These are phyloP conservation scores for Phaeosphaeriaceae sp. DNA, from an alignment of 2,329 filamentous ascomycete species.

Conservation along the genomic window DNA sequence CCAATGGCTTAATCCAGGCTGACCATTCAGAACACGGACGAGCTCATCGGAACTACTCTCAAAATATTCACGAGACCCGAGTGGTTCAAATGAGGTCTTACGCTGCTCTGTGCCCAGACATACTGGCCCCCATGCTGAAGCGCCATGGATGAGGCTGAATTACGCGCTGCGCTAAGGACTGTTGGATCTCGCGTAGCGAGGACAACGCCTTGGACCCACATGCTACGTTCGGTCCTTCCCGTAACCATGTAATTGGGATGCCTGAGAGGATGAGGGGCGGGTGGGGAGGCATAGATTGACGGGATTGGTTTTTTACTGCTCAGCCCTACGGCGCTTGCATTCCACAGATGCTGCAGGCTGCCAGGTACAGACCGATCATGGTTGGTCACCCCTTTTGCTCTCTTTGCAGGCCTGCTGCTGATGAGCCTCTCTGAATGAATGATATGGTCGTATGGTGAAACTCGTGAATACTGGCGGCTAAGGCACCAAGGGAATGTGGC, in stretches of 20 bases:
- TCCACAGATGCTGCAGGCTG: no score
- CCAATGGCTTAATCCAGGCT: no score
- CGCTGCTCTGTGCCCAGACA: not conserved
- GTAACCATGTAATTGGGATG: not conserved
- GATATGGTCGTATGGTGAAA: no score
- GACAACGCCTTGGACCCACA: not conserved
- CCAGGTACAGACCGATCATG: no score
- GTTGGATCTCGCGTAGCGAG: not conserved
- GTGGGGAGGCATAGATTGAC: not conserved
- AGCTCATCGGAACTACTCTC: no score
- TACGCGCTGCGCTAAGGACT: not conserved
- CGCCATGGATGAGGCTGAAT: not conserved
- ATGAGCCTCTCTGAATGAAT: not conserved
- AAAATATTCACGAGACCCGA: no score
- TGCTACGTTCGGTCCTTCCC: not conserved
- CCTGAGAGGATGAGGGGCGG: not conserved
- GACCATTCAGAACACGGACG: no score
- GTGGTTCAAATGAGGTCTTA: no score
- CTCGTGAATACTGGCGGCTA: not conserved
- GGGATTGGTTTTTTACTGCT: not conserved
- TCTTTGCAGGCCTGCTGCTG: no score
- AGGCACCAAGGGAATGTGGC: not conserved
- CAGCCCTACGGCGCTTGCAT: not conserved
- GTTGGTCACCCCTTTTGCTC: no score
- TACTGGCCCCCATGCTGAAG: not conserved